A percentile compares a stretch with the other conserved stretches of the same genome.
These are phyloP conservation scores for Globisporangium recalcitrans DNA, from an alignment of 352 stramenopile genomes.

Conservation along the genomic window DNA sequence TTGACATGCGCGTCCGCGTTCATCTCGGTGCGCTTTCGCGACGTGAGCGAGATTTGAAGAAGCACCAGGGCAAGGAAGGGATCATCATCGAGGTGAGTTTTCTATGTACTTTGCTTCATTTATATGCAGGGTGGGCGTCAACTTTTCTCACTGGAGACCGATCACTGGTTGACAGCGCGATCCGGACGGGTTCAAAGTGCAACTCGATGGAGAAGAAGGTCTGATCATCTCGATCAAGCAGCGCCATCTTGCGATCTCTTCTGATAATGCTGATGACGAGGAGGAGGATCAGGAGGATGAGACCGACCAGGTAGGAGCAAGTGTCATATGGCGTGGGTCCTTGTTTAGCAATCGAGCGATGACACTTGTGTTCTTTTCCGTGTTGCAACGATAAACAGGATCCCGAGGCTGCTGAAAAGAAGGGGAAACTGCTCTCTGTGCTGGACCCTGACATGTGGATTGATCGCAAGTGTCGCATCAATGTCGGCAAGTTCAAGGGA, in stretches of 20 bases:
- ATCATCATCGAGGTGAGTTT: slow-evolving; percentile 51
- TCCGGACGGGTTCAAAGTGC: slow-evolving; percentile 37
- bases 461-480: slow-evolving; percentile 79
- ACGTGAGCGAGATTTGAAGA: slow-evolving; percentile 60
- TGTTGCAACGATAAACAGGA: slow-evolving; percentile 1
- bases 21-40: slow-evolving; percentile 42
- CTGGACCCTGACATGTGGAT: slow-evolving; percentile 88
- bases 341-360: background rate
- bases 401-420: slow-evolving; percentile 26
- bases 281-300: slow-evolving; percentile 33
- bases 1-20: slow-evolving; percentile 49
- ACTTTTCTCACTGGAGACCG: background rate
- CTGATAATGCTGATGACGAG: slow-evolving; percentile 28
- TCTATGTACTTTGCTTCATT: background rate
- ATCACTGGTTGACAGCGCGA: slow-evolving; percentile 12
- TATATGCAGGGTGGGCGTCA: background rate
- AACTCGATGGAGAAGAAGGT: slow-evolving; percentile 48
- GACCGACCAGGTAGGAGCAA: slow-evolving; percentile 16
- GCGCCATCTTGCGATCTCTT: slow-evolving; percentile 37
- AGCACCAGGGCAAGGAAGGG: slow-evolving; percentile 60
- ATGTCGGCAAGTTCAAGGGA: slow-evolving; percentile 86
- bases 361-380: background rate
- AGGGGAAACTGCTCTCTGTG: slow-evolving; percentile 64
- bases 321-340: background rate
- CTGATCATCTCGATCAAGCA: slow-evolving; percentile 48